Evolutionary conservation across 371 early-diverging fungal species (phyloP).

Genomic region (Basidiobolus heterosporus): DNA sequence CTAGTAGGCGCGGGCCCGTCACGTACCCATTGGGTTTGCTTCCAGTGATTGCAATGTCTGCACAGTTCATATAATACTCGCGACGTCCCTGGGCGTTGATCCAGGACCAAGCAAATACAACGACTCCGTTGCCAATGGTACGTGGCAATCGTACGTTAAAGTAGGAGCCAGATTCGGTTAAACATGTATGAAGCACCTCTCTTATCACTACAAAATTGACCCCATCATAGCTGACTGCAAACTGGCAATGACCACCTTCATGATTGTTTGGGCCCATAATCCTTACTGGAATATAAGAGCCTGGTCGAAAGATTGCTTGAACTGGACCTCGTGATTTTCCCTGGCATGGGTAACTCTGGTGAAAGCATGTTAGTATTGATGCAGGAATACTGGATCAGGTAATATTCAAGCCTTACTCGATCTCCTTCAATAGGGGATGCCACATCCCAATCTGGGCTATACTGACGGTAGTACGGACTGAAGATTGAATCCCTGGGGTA

Average conservation of each 20-base stretch:
- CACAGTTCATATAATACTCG: conserved; percentile 36
- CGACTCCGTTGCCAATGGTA: conserved; percentile 18
- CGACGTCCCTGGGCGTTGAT: conserved; percentile 20
- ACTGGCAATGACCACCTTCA: conserved; percentile 45
- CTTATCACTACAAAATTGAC: conserved; percentile 36
- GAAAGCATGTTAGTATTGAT: no score
- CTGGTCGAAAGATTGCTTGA: conserved; percentile 18
- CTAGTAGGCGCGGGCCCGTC: not conserved
- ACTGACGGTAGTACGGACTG: no score
- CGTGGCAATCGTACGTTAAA: conserved; percentile 19
- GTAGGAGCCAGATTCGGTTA: conserved; percentile 4
- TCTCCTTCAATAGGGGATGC: not conserved
- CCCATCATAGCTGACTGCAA: conserved; percentile 35
- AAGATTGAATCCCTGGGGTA: no score
- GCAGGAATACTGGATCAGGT: conserved; percentile 4
- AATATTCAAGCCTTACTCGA: not conserved
- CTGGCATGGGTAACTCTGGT: conserved; percentile 1
- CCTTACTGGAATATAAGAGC: conserved; percentile 18
- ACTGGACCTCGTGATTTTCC: conserved; percentile 7
- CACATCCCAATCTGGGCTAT: conserved; percentile 1
- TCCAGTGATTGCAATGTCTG: conserved; percentile 30
- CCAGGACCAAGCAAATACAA: conserved; percentile 42
- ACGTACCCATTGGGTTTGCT: not conserved
- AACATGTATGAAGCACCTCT: conserved; percentile 24
- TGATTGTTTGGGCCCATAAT: conserved; percentile 12